Evolutionary conservation across 306 rosid species (phyloP), one percentile per base, ranked within the genome.

Genomic region (Prunus mira): DNA sequence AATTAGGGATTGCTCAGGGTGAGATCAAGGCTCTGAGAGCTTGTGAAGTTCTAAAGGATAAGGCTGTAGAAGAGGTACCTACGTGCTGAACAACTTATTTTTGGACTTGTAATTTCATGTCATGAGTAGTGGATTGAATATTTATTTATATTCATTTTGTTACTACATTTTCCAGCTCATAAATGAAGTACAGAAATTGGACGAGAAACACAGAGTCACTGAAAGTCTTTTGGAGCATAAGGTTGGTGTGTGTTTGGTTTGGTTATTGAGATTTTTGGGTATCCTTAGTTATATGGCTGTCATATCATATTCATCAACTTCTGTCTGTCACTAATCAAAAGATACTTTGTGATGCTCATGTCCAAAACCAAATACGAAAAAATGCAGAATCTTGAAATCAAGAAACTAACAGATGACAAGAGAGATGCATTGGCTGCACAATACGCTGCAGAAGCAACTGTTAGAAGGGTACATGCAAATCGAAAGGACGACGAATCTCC

Each of bases 361-460:
- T 73, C 34, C 64, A 82, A 81, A 82, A 62, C 43, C 18, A 24
- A 60, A 24, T 25, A 14, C 71, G 77, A 62, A 54, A 41, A 78
- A 72, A 47, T 82, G 79, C 91, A 95, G 98, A 90, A 92, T 77
- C 88, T 92, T 72, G 97, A 95, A 81, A 80, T 88, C 83, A 95
- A 85, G 90, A 95, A 81, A 78, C 73, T 88, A 69, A 79, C 84
- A 18, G 85, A 78, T 9, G 98, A 95, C 68, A 95, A 86, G 89
- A 89, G 86, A 82, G 91, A 92, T 41, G 97, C 97, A 65, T 66
- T 90, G 86, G 90, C 97, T 2, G 99, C 96, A 27, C 97, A 92
- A 71, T 92, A 84, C 81, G 96, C 99, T 43, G 97, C 92, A 46
- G 99, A 95, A 88, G 90, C 90, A 81, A 69, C 97, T 67, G 96